Evolutionary conservation across 2,329 filamentous ascomycete species (phyloP).

Genomic region (Pseudogymnoascus sp.): DNA sequence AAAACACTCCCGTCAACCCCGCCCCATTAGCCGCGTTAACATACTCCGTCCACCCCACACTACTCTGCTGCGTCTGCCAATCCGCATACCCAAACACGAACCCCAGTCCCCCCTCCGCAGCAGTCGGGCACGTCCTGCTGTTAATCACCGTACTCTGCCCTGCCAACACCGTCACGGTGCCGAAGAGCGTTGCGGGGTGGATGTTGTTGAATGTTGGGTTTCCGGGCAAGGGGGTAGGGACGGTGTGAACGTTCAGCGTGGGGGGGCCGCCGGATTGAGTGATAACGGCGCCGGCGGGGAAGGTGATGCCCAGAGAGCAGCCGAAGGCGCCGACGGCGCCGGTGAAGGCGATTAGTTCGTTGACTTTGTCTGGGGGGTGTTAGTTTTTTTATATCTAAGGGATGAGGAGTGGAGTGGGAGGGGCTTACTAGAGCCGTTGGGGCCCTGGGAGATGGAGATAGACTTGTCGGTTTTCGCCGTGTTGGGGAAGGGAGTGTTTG

Average conservation of each 20-base stretch:
- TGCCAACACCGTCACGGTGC: neutral
- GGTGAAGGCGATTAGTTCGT: neutral
- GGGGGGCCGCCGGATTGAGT: neutral
- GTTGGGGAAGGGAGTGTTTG: neutral
- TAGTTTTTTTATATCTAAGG: neutral
- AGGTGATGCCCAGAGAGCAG: constrained; percentile 5
- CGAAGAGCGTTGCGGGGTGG: neutral
- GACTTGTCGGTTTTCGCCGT: neutral
- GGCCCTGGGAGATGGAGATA: neutral
- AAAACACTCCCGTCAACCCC: neutral
- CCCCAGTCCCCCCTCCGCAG: neutral
- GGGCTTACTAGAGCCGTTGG: neutral
- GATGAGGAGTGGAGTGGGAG: neutral
- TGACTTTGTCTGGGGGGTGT: constrained; percentile 1
- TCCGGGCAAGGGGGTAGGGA: neutral
- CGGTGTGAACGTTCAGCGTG: neutral
- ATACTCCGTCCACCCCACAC: neutral
- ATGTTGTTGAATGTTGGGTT: neutral
- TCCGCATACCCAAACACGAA: neutral
- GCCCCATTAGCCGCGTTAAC: neutral
- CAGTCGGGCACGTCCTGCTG: neutral
- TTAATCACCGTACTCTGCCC: neutral
- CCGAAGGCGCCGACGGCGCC: neutral
- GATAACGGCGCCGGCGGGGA: neutral
- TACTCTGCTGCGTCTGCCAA: constrained; percentile 1